Base-by-base conservation (phyloP, 2,329 filamentous ascomycete genomes). In the Xylariaceae sp. region DNA sequence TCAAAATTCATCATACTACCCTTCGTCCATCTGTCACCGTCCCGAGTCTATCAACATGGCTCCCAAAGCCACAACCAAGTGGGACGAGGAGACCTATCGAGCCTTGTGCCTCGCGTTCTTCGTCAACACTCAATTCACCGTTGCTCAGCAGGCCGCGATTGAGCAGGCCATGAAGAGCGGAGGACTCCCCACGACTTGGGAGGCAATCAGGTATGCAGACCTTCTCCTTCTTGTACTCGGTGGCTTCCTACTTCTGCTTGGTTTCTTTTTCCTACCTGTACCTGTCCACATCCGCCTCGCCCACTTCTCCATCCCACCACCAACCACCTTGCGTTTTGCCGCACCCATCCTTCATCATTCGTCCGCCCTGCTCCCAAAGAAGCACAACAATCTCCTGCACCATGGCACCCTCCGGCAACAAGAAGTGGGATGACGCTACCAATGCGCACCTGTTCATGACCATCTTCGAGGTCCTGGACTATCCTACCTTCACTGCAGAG, bases 361-460 rank as follows among this genome's bases (percentile, higher is more conserved):
- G 32, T 35, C 32, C 14, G 12, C 12, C 15, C 33, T 36, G 4
- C 10, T 12, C 9, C 33, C 33, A 36, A 36, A 12, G 4, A n/a
- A 15, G 33, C 30, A 31, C 18, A 17, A 19, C 40, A 10, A 44
- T 9, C 11, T 22, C 42, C 11, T 27, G 11, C 32, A 55, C 38
- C 11, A 58, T 58, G 51, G 14, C 52, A 5, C 15, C 42, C 2
- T 14, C 39, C 27, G n/a, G 32, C 11, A 56, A 44, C 30, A 56
- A 54, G 15, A 48, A 45, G 39, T 59, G 57, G 57, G 56, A 59
- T 51, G 52, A 57, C 10, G n/a, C 32, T 14, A 53, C 44, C 48
- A 22, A 55, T 11, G 11, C 44, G 1, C 56, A 59, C 36, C 56
- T 67, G 11, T 53, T 62, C 17, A 27, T 61, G 12, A 47, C 58